Evolutionary conservation across 768 basidiomycete species (phyloP).

Genomic region (Macrolepiota dolichaula): DNA sequence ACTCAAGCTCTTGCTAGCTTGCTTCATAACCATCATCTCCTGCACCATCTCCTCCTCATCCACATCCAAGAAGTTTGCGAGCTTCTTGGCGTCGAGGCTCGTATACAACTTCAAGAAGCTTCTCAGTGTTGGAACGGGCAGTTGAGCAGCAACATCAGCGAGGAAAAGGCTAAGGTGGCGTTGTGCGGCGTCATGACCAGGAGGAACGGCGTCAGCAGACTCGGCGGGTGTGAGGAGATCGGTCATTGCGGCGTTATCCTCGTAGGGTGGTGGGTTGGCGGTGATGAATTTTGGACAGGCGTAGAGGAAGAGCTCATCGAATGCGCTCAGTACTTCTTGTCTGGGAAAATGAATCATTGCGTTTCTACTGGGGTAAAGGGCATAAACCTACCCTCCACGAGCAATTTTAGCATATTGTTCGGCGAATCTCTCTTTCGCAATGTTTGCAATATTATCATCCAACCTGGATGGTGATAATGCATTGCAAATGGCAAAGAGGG

Average conservation of each 20-base stretch:
- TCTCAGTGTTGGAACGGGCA: conserved; percentile 79
- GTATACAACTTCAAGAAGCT: conserved; percentile 96
- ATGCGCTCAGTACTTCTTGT: conserved; percentile 72
- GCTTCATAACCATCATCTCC: conserved; percentile 97
- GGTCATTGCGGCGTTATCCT: conserved; percentile 64
- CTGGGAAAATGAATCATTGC: conserved; percentile 26
- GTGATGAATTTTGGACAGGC: conserved; percentile 97
- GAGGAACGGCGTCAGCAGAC: conserved; percentile 30
- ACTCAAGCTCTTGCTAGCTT: conserved; percentile 74
- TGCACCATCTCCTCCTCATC: conserved; percentile 94
- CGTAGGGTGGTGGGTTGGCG: conserved; percentile 92
- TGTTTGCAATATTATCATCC: conserved; percentile 93
- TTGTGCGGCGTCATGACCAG: conserved; percentile 67
- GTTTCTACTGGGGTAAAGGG: neutral
- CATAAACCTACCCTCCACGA: conserved; percentile 55
- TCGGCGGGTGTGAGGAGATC: conserved; percentile 39
- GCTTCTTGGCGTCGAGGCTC: conserved; percentile 85
- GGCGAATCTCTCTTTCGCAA: conserved; percentile 90
- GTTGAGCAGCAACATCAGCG: conserved; percentile 70
- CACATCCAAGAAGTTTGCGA: conserved; percentile 86
- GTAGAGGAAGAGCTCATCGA: conserved; percentile 90
- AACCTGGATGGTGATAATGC: conserved; percentile 88
- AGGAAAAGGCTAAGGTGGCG: conserved; percentile 87
- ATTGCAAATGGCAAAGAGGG: conserved; percentile 90
- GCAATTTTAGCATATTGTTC: conserved; percentile 87